phyloP scores from a whole-genome alignment of 2,329 filamentous ascomycete genomes.

The Rugonectria rugulosa region DNA sequence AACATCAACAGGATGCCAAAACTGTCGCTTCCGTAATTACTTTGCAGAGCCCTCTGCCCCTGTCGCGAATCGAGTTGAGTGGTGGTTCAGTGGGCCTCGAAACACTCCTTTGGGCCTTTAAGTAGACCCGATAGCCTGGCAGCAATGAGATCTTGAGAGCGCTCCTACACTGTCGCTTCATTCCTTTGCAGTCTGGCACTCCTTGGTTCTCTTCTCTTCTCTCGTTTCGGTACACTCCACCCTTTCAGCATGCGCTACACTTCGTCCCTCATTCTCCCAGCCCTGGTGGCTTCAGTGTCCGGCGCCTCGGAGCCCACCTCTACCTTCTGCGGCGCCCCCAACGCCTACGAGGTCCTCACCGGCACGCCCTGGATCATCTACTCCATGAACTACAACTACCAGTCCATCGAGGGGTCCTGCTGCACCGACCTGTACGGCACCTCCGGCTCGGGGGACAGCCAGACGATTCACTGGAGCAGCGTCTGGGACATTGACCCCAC shows the following conservation, averaged over 20 bases:
- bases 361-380: constrained; percentile 29
- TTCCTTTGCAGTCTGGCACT: not conserved
- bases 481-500: constrained; percentile 25
- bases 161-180: not conserved
- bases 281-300: constrained; percentile 5
- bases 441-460: constrained; percentile 10
- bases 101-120: too few relatives aligned
- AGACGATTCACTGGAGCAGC: constrained; percentile 23
- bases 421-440: constrained; percentile 22
- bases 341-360: constrained; percentile 22
- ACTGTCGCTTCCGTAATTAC: too few relatives aligned
- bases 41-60: not conserved
- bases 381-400: constrained; percentile 32
- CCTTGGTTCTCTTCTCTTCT: not conserved
- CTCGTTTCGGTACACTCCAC: not conserved
- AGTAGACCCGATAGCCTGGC: too few relatives aligned
- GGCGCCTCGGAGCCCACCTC: constrained; percentile 9
- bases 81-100: too few relatives aligned
- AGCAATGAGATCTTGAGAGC: too few relatives aligned
- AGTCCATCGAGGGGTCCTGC: constrained; percentile 23
- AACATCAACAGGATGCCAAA: too few relatives aligned
- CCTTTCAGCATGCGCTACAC: not conserved
- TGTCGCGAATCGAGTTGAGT: constrained; percentile 8
- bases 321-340: constrained; percentile 24
- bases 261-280: not conserved